Base-by-base conservation (phyloP, 2,329 filamentous ascomycete genomes). In the Stromatinia cepivora region DNA sequence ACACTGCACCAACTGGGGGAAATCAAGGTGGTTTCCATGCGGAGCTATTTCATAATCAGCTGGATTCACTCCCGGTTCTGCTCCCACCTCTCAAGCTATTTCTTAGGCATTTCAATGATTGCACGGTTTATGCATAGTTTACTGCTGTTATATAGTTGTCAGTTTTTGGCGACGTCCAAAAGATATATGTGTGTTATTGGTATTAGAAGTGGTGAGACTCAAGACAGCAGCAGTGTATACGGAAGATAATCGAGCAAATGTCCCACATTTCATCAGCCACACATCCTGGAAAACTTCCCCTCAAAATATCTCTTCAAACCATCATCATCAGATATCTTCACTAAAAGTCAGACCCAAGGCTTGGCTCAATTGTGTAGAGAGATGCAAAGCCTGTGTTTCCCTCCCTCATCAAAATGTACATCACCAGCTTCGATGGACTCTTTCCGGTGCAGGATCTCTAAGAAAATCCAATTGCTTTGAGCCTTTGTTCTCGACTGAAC, bases 1-100 rank as follows among this genome's bases (percentile, higher is more conserved):
- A 46, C 22, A 31, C 46, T 28, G n/a, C 10, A 34, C 63, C 50
- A 56, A 56, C 63, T 56, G 25, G 63, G 17, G 50, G 63, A 17
- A 22, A 58, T 15, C 5, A 58, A 42, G 36, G 56, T 42, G 36
- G 57, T 15, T 56, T 20, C 52, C 63, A 31, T 46, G 39, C 6
- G 63, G 63, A 8, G n/a, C 31, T 34, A n/a, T 8, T 4, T 39
- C 59, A 25, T 46, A 39, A 13, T 50, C 62, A 65, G 28, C 62
- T 22, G 48, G 63, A 8, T 54, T 65, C 9, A 15, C 63, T n/a
- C 46, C 63, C 10, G 50, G 36, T 22, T 31, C 52, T 31, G 63
- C 62, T 45, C n/a, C 63, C 28, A 25, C 50, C 17, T 22, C 39
- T 34, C 36, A 52, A 31, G 15, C 63, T 45, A 34, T 50, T 13